Evolutionary conservation across 495 filamentous ascomycete species (phyloP).

Genomic region (Neurospora sp.): DNA sequence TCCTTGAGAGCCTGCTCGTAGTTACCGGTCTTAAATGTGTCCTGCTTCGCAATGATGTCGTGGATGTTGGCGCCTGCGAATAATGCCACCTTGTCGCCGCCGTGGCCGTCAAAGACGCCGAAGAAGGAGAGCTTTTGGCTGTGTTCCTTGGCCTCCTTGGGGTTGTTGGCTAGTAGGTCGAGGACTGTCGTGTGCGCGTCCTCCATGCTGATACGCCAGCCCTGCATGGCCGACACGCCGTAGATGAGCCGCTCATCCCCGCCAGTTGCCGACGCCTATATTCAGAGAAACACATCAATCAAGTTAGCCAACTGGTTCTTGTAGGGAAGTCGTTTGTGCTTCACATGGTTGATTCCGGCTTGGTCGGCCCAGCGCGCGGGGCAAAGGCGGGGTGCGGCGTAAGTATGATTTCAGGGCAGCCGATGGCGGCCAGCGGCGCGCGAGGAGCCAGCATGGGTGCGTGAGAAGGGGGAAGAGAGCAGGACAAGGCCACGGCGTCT

Average conservation of each 20-base stretch:
- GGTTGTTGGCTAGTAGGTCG: conserved; percentile 63
- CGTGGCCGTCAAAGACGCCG: conserved; percentile 95
- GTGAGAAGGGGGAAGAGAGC: not conserved
- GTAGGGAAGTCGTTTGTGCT: not conserved
- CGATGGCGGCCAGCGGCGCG: conserved; percentile 10
- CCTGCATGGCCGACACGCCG: conserved; percentile 97
- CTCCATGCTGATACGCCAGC: conserved; percentile 99
- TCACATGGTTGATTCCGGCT: not conserved
- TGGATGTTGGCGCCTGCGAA: conserved; percentile 91
- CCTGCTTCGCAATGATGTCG: conserved; percentile 88
- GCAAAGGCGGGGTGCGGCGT: not conserved
- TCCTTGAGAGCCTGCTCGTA: conserved; percentile 96
- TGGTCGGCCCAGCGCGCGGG: not conserved
- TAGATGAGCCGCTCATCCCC: conserved; percentile 87
- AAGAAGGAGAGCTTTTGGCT: conserved; percentile 83
- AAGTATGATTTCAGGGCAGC: not conserved
- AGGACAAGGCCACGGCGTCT: not conserved
- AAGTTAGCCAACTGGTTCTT: conserved; percentile 6
- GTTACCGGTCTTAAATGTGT: conserved; percentile 80
- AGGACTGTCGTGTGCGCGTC: conserved; percentile 85
- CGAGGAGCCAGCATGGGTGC: not conserved
- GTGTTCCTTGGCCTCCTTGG: conserved; percentile 50
- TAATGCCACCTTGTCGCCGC: conserved; percentile 88
- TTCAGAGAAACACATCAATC: conserved; percentile 1
- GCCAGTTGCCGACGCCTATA: conserved; percentile 74